Evolutionary conservation across 352 stramenopile genomes (phyloP), one percentile per base, ranked within the genome.

Genomic region (Phytophthora sp.): DNA sequence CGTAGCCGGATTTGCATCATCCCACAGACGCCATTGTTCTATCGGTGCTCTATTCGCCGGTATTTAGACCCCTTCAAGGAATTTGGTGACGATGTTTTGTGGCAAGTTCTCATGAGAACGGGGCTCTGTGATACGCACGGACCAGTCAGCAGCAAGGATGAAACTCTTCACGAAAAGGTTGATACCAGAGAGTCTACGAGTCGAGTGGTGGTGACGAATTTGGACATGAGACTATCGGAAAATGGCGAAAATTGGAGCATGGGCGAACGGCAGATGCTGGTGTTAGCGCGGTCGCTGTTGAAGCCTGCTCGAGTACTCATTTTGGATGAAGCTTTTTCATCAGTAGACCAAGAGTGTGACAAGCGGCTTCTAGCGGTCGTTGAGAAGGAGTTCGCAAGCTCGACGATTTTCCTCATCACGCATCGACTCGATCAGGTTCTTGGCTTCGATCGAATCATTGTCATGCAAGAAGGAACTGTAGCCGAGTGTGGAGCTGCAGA

Each of bases 201-300:
- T 2, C 52, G 59, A 36, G 54, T 74, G 30, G 51, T 74, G 15
- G 66, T 74, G 33, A 71, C 49, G 36, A 78, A 38, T 9, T 54
- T 78, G 23, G 57, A 73, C 41, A 50, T 66, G 42, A 62, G 52
- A 29, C 31, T 78, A 9, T 46, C 61, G 1, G 96, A 99, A 60
- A 96, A 95, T 41, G 97, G 97, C 20, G 83, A 84, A 30, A 99
- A 99, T 73, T 98, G 98, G 57, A 96, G 76, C 58, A 93, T 98
- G 30, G 97, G 97, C 15, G 94, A 99, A 76, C 75, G 97, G 0
- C 97, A 99, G 79, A 88, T 99, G 54, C 73, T 99, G n/a, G 97
- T 92, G 50, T 68, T 99, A 38, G 95, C 89, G 41, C 74, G 96
- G 26, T 93, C 94, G 7, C 75, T 98, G 29, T 63, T 99, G 6